A percentile compares a stretch with the other conserved stretches of the same genome.
Conservation (phyloP, 345 rosid genomes). For the Isatis tinctoria region DNA sequence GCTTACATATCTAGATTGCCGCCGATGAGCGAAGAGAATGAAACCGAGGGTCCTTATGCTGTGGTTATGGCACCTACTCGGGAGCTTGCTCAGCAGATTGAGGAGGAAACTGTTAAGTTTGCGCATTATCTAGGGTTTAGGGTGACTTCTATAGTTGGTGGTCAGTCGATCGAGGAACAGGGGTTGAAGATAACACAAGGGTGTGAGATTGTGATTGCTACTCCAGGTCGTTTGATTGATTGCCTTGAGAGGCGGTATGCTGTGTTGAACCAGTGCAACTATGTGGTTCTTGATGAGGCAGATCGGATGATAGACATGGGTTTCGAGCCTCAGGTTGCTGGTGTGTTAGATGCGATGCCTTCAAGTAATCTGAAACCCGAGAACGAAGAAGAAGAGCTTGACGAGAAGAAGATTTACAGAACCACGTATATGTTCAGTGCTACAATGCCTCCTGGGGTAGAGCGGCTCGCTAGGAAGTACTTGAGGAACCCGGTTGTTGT, state of each 20-base stretch:
- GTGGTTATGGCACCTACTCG: slow-evolving; percentile 95
- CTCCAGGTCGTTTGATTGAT: slow-evolving; percentile 88
- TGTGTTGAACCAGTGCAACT: slow-evolving; percentile 86
- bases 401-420: slow-evolving; percentile 81
- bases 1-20: slow-evolving; percentile 87
- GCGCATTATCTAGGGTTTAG: slow-evolving; percentile 72
- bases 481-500: slow-evolving; percentile 96
- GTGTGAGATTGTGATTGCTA: slow-evolving; percentile 93
- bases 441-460: slow-evolving; percentile 94
- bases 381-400: slow-evolving; percentile 97
- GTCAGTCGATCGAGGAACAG: slow-evolving; percentile 91
- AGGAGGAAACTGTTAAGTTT: slow-evolving; percentile 88
- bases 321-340: slow-evolving; percentile 89
- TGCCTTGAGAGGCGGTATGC: slow-evolving; percentile 90
- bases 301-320: slow-evolving; percentile 99
- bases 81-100: slow-evolving; percentile 93
- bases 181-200: slow-evolving; percentile 88
- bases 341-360: slow-evolving; percentile 91
- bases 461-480: slow-evolving; percentile 90
- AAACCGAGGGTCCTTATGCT: slow-evolving; percentile 92
- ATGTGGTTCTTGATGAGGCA: slow-evolving; percentile 98
- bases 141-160: slow-evolving; percentile 93
- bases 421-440: slow-evolving; percentile 99
- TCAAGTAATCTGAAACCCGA: slow-evolving; percentile 91
- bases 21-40: slow-evolving; percentile 73